Evolutionary conservation across 345 rosid species (phyloP).

Genomic region (Linum usitatissimum): DNA sequence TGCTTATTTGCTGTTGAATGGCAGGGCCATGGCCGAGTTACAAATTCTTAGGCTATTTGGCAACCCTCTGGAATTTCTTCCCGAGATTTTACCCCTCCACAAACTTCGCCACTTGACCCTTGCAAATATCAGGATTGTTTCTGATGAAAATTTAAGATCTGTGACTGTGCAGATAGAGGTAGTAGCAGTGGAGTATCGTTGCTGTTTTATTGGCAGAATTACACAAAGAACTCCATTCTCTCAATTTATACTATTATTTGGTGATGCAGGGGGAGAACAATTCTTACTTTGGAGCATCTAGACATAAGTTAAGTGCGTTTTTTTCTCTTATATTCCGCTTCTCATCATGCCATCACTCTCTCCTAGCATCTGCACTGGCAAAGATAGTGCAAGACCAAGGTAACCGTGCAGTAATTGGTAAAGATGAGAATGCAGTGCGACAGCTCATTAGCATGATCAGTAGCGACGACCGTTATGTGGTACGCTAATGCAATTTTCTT

Average conservation of each 20-base stretch:
- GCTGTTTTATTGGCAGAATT: background rate
- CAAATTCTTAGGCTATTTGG: conserved; percentile 84
- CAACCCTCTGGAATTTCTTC: conserved; percentile 95
- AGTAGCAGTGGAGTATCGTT: conserved; percentile 4
- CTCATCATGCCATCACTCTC: conserved; percentile 97
- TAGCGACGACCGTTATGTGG: conserved; percentile 89
- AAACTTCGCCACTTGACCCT: conserved; percentile 90
- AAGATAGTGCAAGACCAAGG: conserved; percentile 96
- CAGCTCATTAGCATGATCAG: conserved; percentile 99
- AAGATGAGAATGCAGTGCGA: conserved; percentile 98
- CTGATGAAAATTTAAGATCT: conserved; percentile 86
- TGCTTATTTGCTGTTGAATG: conserved; percentile 32
- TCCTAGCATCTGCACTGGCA: conserved; percentile 90
- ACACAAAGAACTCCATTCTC: background rate
- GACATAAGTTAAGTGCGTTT: conserved; percentile 94
- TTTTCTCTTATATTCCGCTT: conserved; percentile 95
- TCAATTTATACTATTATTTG: conserved; percentile 8
- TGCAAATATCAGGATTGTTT: conserved; percentile 78
- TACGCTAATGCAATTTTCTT: conserved; percentile 28
- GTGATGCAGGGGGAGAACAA: conserved; percentile 72
- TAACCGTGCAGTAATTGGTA: conserved; percentile 75
- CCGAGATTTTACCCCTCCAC: conserved; percentile 81
- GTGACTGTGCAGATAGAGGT: conserved; percentile 93
- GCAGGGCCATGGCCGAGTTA: conserved; percentile 86
- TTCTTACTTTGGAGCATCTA: conserved; percentile 89